Percentiles rank a stretch among this genome's conserved stretches.
These are phyloP conservation scores for Umbelopsis vinacea DNA, from an alignment of 192 early-diverging fungal species.

Conservation along the genomic window DNA sequence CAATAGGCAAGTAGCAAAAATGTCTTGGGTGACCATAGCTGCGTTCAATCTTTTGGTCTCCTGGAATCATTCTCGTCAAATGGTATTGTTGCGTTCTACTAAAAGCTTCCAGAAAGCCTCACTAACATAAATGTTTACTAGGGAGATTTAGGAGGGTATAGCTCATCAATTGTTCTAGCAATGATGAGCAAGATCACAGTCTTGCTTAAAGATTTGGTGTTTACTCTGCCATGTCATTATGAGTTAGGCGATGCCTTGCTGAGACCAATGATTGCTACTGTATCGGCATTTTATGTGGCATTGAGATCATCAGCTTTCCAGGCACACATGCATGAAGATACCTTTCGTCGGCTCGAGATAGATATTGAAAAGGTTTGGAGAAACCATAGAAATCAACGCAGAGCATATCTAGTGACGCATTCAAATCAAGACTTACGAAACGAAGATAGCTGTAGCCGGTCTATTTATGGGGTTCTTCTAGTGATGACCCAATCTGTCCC, in stretches of 20 bases:
- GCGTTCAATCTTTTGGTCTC: neutral
- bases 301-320: neutral
- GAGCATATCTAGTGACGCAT: neutral
- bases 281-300: neutral
- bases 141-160: neutral
- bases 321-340: neutral
- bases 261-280: neutral
- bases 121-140: neutral
- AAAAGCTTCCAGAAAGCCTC: neutral
- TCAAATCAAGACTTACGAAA: neutral
- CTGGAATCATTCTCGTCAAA: neutral
- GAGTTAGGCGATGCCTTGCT: neutral
- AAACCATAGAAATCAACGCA: neutral
- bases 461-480: neutral
- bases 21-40: neutral
- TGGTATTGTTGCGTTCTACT: neutral
- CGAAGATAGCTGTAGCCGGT: neutral
- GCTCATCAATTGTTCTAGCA: neutral
- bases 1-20: neutral
- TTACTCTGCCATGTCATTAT: neutral
- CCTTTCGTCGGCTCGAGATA: neutral
- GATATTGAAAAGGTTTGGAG: neutral
- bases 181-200: neutral
- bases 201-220: neutral
- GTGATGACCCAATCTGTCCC: neutral